Evolutionary conservation across 164 flowering plant species (phyloP).

Genomic region (Berberis thunbergii): DNA sequence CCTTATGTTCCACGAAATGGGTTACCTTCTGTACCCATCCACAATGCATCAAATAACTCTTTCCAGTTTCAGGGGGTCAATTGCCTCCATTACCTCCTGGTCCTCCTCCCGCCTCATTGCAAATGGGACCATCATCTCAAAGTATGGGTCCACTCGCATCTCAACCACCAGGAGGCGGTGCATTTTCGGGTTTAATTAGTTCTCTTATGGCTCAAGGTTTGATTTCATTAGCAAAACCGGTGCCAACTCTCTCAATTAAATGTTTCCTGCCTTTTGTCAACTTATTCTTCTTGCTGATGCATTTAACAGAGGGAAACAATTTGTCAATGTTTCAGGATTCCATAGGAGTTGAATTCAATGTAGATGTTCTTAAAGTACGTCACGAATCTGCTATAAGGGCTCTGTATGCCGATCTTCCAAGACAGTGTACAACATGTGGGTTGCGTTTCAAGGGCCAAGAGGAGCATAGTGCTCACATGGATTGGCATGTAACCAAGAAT

Average conservation of each 20-base stretch:
- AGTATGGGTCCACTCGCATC: conserved; percentile 25
- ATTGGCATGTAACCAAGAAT: conserved; percentile 97
- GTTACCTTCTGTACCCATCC: conserved; percentile 24
- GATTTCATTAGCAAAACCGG: conserved; percentile 50
- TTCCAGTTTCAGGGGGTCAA: conserved; percentile 29
- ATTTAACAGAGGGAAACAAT: neutral
- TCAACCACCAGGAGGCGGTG: conserved; percentile 36
- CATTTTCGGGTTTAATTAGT: conserved; percentile 51
- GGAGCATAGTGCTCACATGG: conserved; percentile 92
- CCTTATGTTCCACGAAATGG: conserved; percentile 20
- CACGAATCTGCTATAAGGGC: conserved; percentile 71
- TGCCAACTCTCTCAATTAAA: conserved; percentile 19
- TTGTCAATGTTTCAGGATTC: conserved; percentile 39
- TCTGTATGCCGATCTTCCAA: conserved; percentile 73
- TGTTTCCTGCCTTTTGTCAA: neutral
- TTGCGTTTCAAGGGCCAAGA: conserved; percentile 81
- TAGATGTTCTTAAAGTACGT: conserved; percentile 64
- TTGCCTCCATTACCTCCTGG: conserved; percentile 59
- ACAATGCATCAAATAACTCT: conserved; percentile 27
- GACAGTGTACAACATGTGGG: conserved; percentile 93
- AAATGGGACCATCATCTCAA: conserved; percentile 28
- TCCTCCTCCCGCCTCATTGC: conserved; percentile 41
- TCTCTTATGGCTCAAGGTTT: conserved; percentile 88
- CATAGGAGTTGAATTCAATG: conserved; percentile 73
- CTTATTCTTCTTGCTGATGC: neutral